Percentiles rank a stretch among this genome's conserved stretches.
Evolutionary conservation across 2,329 filamentous ascomycete species (phyloP).

Genomic region (Phoma herbarum): DNA sequence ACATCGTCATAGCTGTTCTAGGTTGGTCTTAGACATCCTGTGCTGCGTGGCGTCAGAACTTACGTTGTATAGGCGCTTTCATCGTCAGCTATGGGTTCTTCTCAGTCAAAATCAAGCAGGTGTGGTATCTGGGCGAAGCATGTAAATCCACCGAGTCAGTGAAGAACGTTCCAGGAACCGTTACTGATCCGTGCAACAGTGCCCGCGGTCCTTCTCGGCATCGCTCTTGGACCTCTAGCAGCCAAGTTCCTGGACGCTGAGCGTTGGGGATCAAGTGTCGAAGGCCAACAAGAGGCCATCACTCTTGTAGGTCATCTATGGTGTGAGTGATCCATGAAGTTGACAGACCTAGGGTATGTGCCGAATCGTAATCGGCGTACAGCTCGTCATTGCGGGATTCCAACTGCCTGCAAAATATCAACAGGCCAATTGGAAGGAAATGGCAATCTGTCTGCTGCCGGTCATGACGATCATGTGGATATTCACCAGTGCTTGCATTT

Average conservation of each 20-base stretch:
- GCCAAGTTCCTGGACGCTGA: slow-evolving; percentile 62
- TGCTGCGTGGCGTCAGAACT: background rate
- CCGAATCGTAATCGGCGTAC: slow-evolving; percentile 69
- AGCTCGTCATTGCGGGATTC: slow-evolving; percentile 70
- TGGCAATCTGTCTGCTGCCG: slow-evolving; percentile 65
- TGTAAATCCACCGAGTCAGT: background rate
- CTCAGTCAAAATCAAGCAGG: slow-evolving; percentile 62
- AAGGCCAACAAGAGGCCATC: slow-evolving; percentile 50
- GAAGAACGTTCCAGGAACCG: too few species aligned
- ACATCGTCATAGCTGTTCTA: slow-evolving; percentile 60
- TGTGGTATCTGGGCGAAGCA: slow-evolving; percentile 65
- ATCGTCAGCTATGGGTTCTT: slow-evolving; percentile 60
- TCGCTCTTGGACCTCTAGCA: slow-evolving; percentile 63
- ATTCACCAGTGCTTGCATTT: slow-evolving; percentile 64
- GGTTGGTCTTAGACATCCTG: slow-evolving; percentile 39
- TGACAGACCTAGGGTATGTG: slow-evolving; percentile 54
- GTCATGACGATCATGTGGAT: slow-evolving; percentile 72
- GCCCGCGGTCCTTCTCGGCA: slow-evolving; percentile 61
- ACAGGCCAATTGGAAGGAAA: slow-evolving; percentile 60
- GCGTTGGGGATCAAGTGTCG: slow-evolving; percentile 48
- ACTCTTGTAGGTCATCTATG: slow-evolving; percentile 49
- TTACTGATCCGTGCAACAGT: slow-evolving; percentile 5
- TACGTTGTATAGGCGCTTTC: slow-evolving; percentile 54
- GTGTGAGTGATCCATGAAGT: background rate
- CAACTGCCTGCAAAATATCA: slow-evolving; percentile 68